Evolutionary conservation across 306 rosid genomes (phyloP).

Genomic region (Cercis canadensis): DNA sequence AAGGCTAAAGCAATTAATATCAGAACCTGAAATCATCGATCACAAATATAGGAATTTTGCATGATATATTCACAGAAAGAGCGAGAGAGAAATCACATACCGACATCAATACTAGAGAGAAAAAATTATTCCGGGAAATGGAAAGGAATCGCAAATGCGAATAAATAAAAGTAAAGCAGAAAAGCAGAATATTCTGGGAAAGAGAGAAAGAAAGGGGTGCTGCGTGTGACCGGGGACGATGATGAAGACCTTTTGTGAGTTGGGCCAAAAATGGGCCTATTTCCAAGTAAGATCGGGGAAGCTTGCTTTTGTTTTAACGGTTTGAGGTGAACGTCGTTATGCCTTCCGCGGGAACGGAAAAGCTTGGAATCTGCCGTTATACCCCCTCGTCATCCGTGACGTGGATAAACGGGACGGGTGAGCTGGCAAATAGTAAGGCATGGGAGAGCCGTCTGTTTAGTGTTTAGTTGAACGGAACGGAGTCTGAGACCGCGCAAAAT

Average conservation of each 20-base stretch:
- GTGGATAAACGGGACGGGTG: constrained; percentile 1
- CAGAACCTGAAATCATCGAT: constrained; percentile 38
- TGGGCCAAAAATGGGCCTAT: constrained; percentile 81
- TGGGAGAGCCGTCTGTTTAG: too few species aligned
- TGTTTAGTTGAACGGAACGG: neutral
- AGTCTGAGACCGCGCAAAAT: constrained; percentile 22
- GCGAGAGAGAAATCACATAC: constrained; percentile 52
- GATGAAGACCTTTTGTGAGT: constrained; percentile 36
- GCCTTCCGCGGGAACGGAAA: constrained; percentile 5
- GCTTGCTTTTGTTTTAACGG: neutral
- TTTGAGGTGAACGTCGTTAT: constrained; percentile 44
- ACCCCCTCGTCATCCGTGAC: constrained; percentile 43
- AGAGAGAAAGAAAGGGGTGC: neutral
- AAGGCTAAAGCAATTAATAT: neutral
- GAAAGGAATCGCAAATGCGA: constrained; percentile 34
- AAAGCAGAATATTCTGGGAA: neutral
- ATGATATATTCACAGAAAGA: neutral
- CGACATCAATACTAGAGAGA: constrained; percentile 80
- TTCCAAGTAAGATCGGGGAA: constrained; percentile 9
- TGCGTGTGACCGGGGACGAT: constrained; percentile 12
- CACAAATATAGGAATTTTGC: constrained; percentile 26
- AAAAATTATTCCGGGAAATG: constrained; percentile 40
- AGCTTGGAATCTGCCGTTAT: constrained; percentile 28
- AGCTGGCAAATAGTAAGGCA: neutral
- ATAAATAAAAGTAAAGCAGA: constrained; percentile 2